phyloP scores from a whole-genome alignment of 108 stramenopile genomes.

The Cyclotella choctawhatcheeana region DNA sequence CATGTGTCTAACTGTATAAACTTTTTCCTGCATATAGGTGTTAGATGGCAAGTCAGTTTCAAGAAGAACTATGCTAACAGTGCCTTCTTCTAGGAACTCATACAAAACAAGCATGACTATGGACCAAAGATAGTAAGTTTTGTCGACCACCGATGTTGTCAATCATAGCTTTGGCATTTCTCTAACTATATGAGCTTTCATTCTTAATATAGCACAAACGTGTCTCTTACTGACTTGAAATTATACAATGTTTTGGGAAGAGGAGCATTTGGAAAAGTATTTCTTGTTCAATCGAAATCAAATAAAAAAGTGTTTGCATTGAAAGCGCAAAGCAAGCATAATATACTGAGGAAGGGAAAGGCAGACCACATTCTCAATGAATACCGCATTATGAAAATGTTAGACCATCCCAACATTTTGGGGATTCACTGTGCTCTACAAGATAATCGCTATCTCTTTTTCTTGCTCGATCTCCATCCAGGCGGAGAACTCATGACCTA shows the following conservation, averaged over 20 bases:
- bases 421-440: constrained; percentile 57
- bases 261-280: constrained; percentile 53
- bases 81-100: constrained; percentile 13
- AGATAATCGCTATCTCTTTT: constrained; percentile 60
- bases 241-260: constrained; percentile 37
- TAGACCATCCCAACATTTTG: constrained; percentile 61
- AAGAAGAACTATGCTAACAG: constrained; percentile 8
- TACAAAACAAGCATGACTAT: constrained; percentile 27
- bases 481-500: constrained; percentile 31
- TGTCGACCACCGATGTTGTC: background rate
- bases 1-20: too few relatives aligned
- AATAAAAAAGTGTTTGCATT: constrained; percentile 62
- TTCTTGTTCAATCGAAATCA: constrained; percentile 38
- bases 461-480: constrained; percentile 63
- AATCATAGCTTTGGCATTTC: too few relatives aligned
- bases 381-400: constrained; percentile 45
- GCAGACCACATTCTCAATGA: constrained; percentile 65
- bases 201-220: too few relatives aligned
- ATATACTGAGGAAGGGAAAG: constrained; percentile 61
- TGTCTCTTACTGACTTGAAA: constrained; percentile 18
- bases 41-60: constrained; percentile 46
- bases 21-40: too few relatives aligned
- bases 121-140: constrained; percentile 28
- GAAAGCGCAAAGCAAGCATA: constrained; percentile 67
- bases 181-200: too few relatives aligned